phyloP scores from a whole-genome alignment of 108 stramenopile genomes.

The Asterionellopsis glacialis region DNA sequence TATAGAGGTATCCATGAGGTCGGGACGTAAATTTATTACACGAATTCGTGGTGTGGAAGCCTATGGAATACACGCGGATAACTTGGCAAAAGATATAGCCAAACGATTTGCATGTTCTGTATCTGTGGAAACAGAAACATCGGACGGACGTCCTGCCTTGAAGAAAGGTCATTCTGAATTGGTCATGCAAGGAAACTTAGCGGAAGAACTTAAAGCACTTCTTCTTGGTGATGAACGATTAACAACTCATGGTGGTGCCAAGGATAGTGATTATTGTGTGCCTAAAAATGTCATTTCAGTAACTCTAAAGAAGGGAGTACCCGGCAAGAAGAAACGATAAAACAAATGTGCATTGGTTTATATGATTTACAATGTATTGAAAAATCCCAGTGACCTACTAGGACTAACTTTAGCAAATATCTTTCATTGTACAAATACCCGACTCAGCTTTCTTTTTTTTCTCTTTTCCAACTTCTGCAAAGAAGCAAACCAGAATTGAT shows the following conservation, averaged over 20 bases:
- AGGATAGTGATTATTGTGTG: slow-evolving; percentile 46
- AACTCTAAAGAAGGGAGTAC: slow-evolving; percentile 64
- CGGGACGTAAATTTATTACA: slow-evolving; percentile 71
- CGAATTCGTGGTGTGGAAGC: slow-evolving; percentile 69
- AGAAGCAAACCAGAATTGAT: too few species aligned
- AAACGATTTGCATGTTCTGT: slow-evolving; percentile 68
- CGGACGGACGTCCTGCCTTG: slow-evolving; percentile 46
- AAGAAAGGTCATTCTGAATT: slow-evolving; percentile 62
- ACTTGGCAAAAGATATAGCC: slow-evolving; percentile 50
- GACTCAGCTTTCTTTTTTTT: too few species aligned
- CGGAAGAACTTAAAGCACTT: slow-evolving; percentile 65
- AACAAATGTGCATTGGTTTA: too few species aligned
- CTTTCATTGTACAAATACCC: too few species aligned
- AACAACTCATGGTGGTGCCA: slow-evolving; percentile 69
- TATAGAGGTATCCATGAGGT: slow-evolving; percentile 58
- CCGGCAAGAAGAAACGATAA: slow-evolving; percentile 53
- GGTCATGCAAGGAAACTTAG: slow-evolving; percentile 70
- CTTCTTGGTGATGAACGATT: slow-evolving; percentile 64
- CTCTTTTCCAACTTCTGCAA: too few species aligned
- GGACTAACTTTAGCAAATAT: too few species aligned
- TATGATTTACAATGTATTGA: too few species aligned
- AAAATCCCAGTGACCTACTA: too few species aligned
- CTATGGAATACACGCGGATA: slow-evolving; percentile 52
- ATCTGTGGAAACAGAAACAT: slow-evolving; percentile 43
- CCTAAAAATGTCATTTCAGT: slow-evolving; percentile 56